Base-by-base conservation (phyloP, 1,139 yeast species). In the Meyerozyma elateridarum region DNA sequence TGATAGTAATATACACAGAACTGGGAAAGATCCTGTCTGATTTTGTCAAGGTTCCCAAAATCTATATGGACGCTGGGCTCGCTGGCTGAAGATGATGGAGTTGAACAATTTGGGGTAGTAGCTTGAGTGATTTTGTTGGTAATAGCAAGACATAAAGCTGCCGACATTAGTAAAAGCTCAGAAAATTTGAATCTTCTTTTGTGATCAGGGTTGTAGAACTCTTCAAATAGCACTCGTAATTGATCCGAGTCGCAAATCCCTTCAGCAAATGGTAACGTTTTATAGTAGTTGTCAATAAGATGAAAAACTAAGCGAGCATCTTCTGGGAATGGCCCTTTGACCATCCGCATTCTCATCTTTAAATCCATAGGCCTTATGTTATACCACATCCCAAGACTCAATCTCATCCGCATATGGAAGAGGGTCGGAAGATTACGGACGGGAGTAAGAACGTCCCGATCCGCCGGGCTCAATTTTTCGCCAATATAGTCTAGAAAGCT, bases 1-100 rank as follows among this genome's bases (percentile, higher is more conserved):
- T 67, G 71, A 42, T 70, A 76, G 48, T 72, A 76, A 41, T 50
- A 66, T 7, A 75, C 19, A 13, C 27, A 24, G 17, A 15, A 15
- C 13, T n/a, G 4, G 27, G 12, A 15, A 11, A 24, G 17, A 8
- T 24, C 27, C 27, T 13, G 27, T 13, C 15, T 24, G 12, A 24
- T n/a, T 11, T 24, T 24, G 9, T 24, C 27, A 3, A 24, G 27
- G 12, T 14, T 24, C 8, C 12, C 17, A 18, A 14, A 14, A n/a
- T n/a, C n/a, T n/a, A n/a, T n/a, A n/a, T n/a, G n/a, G n/a, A n/a
- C n/a, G n/a, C n/a, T n/a, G n/a, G n/a, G n/a, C 27, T 24, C 27
- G 18, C 11, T 18, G 13, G 18, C 27, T 11, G 17, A 3, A 8
- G 6, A 11, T 7, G 24, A 9, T 5, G 32, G 20, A 13, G 7